Base-by-base conservation (phyloP, 495 filamentous ascomycete genomes). In the Saxophila tyrrhenica region DNA sequence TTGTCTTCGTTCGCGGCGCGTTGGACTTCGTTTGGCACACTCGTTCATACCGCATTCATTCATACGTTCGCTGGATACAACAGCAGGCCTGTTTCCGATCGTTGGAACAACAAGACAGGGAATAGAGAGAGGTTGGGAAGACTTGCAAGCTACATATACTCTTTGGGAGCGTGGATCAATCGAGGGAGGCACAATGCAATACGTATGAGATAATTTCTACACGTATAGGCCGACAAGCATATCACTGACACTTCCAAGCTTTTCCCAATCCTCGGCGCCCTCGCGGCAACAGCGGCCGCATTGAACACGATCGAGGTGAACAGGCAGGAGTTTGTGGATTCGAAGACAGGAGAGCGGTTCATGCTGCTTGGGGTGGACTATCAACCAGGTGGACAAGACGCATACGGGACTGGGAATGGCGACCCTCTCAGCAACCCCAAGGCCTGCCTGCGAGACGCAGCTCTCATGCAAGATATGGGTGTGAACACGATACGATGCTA, bases 361-460 rank as follows among this genome's bases (percentile, higher is more conserved):
- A 83, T 92, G 72, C 82, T 97, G 53, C 76, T 97, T 46, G 91
- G 91, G 62, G 80, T 94, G 50, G 91, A 89, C 60, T 95, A 95
- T 72, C 91, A 97, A 72, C 91, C 91, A 24, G 90, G 89, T 63
- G 91, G 90, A 64, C 79, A 82, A 50, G 75, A 79, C n/a, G 90
- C 80, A 42, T 95, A 94, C 71, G 75, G 82, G 60, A 75, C 78
- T 10, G 70, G 66, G 8, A 56, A 64, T 19, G 73, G 75, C 13
- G 91, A 97, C 67, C 83, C 90, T 47, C 74, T 97, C 48, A 88
- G 78, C 62, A 75, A 95, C 66, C 74, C 72, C 22, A 77, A 81
- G 25, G 73, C 78, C 51, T 97, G 91, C 73, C 70, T 91, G 61
- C 83, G 91, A 48, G 91, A 97, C 76, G 91, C 92, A 48, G 89